Percentiles rank a stretch among this genome's conserved stretches.
phyloP scores from a whole-genome alignment of 495 filamentous ascomycete genomes.

The Choiromyces venosus region DNA sequence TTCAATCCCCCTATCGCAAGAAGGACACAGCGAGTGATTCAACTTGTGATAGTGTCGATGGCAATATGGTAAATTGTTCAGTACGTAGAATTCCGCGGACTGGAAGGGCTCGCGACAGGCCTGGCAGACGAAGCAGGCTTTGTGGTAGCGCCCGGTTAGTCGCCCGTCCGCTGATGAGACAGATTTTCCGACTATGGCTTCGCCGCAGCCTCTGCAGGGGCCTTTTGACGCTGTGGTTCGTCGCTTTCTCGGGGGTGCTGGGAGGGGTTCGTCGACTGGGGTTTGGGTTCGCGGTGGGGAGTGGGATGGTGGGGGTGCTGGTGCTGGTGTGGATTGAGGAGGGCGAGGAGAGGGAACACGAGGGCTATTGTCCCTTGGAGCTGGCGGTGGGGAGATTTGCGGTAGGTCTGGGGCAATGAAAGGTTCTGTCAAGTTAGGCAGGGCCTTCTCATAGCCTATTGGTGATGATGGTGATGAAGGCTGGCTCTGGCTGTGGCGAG shows the following conservation, averaged over 20 bases:
- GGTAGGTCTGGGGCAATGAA: slow-evolving; percentile 6
- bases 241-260: slow-evolving; percentile 34
- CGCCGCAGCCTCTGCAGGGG: slow-evolving; percentile 73
- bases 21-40: slow-evolving; percentile 75
- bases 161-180: slow-evolving; percentile 90
- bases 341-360: slow-evolving; percentile 31
- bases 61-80: slow-evolving; percentile 81
- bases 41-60: slow-evolving; percentile 87
- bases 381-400: not conserved
- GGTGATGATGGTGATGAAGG: slow-evolving; percentile 6
- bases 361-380: slow-evolving; percentile 23
- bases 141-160: slow-evolving; percentile 88
- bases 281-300: slow-evolving; percentile 38
- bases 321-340: slow-evolving; percentile 28
- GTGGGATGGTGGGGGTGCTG: slow-evolving; percentile 29
- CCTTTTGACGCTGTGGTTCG: slow-evolving; percentile 53
- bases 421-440: slow-evolving; percentile 38
- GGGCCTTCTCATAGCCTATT: slow-evolving; percentile 4
- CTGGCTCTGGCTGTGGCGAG: slow-evolving; percentile 12
- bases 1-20: slow-evolving; percentile 81
- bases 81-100: slow-evolving; percentile 88
- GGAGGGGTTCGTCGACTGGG: slow-evolving; percentile 13
- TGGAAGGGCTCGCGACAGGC: slow-evolving; percentile 76
- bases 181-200: slow-evolving; percentile 79
- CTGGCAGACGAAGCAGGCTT: slow-evolving; percentile 85